A percentile compares a stretch with the other conserved stretches of the same genome.
Evolutionary conservation across 2,329 filamentous ascomycete species (phyloP).

Genomic region (Trematosphaeria pertusa): DNA sequence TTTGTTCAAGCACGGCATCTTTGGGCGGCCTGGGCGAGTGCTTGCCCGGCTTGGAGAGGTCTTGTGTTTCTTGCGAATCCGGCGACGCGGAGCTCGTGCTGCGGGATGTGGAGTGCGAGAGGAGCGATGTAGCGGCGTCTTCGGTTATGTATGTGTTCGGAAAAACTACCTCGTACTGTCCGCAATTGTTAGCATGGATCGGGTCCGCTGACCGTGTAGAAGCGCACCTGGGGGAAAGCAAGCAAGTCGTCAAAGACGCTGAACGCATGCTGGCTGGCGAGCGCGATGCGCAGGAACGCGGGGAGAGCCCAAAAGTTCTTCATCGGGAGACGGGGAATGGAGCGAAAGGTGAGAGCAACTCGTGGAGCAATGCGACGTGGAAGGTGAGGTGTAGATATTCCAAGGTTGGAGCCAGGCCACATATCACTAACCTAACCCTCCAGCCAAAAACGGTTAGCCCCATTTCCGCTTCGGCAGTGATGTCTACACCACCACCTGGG

Average conservation of each 20-base stretch:
- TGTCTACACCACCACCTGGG: too few relatives aligned
- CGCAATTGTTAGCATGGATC: slow-evolving; percentile 15
- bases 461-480: too few relatives aligned
- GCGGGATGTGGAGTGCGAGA: slow-evolving; percentile 48
- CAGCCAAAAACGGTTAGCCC: too few relatives aligned
- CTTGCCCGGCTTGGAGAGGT: slow-evolving; percentile 42
- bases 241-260: slow-evolving; percentile 89
- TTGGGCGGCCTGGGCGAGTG: slow-evolving; percentile 19
- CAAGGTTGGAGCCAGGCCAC: too few relatives aligned
- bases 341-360: slow-evolving; percentile 8
- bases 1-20: slow-evolving; percentile 40
- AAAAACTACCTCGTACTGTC: slow-evolving; percentile 81
- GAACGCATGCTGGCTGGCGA: slow-evolving; percentile 68
- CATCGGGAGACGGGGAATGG: slow-evolving; percentile 36
- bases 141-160: slow-evolving; percentile 75
- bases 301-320: slow-evolving; percentile 58
- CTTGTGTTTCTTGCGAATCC: slow-evolving; percentile 43
- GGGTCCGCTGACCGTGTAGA: slow-evolving; percentile 4
- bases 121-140: slow-evolving; percentile 68
- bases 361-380: not conserved
- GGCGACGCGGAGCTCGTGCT: slow-evolving; percentile 35
- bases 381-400: slow-evolving; percentile 7
- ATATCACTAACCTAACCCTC: too few relatives aligned
- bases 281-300: slow-evolving; percentile 54
- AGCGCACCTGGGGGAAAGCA: slow-evolving; percentile 80